These are phyloP conservation scores for Golubevia sp. DNA, from an alignment of 1,284 basidiomycete genomes.

Conservation along the genomic window DNA sequence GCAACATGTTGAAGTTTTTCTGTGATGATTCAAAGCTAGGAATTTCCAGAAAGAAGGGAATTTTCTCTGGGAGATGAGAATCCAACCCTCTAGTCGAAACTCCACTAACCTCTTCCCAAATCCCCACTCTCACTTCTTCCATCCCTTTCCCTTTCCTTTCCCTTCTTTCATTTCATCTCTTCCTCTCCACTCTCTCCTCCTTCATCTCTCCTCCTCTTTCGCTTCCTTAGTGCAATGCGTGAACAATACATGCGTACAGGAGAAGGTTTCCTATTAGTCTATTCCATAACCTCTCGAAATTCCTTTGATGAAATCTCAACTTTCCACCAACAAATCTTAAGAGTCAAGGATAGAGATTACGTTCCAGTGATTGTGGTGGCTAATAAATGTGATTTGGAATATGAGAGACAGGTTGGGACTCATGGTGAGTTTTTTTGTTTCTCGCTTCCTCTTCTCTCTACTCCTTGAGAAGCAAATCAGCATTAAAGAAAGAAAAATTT, in stretches of 20 bases:
- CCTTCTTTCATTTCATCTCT: constrained; percentile 8
- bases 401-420: constrained; percentile 94
- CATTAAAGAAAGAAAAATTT: too few relatives aligned
- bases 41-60: too few relatives aligned
- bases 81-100: too few relatives aligned
- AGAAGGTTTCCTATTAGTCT: constrained; percentile 97
- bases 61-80: too few relatives aligned
- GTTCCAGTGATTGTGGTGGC: constrained; percentile 98
- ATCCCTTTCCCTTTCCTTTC: too few relatives aligned
- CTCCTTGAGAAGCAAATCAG: background rate
- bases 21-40: too few relatives aligned
- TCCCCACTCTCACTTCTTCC: too few relatives aligned
- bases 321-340: constrained; percentile 87
- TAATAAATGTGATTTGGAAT: constrained; percentile 98
- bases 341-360: constrained; percentile 93
- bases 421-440: constrained; percentile 71
- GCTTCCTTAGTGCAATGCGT: constrained; percentile 78
- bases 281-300: constrained; percentile 96
- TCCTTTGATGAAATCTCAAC: constrained; percentile 96
- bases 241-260: constrained; percentile 98
- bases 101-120: too few relatives aligned
- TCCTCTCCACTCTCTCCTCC: constrained; percentile 64
- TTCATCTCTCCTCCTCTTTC: constrained; percentile 68
- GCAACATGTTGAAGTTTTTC: too few relatives aligned
- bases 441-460: background rate